phyloP scores from a whole-genome alignment of 2,329 filamentous ascomycete species.

The Septoria petroselini region DNA sequence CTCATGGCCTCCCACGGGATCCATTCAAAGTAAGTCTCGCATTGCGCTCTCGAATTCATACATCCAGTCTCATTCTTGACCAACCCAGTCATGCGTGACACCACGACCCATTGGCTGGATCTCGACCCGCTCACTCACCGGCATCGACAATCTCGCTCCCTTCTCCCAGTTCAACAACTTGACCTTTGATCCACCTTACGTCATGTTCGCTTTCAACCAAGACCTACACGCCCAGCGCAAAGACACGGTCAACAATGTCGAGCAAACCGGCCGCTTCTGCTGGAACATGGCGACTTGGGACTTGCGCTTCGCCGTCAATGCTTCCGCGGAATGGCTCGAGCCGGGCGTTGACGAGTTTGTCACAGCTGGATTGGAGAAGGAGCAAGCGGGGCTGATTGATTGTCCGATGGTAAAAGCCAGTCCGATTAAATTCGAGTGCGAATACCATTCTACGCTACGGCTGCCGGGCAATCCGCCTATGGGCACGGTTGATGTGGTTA shows the following conservation, averaged over 20 bases:
- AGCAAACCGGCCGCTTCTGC: slow-evolving; percentile 48
- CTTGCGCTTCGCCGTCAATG: slow-evolving; percentile 56
- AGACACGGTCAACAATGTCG: slow-evolving; percentile 57
- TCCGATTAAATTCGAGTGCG: slow-evolving; percentile 60
- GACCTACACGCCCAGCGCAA: slow-evolving; percentile 49
- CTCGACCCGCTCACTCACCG: slow-evolving; percentile 50
- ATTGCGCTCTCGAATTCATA: not conserved
- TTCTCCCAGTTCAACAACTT: slow-evolving; percentile 63
- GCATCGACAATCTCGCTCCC: slow-evolving; percentile 56
- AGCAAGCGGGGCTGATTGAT: slow-evolving; percentile 41
- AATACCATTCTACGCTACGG: slow-evolving; percentile 54
- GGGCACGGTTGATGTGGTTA: slow-evolving; percentile 57
- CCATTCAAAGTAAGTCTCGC: slow-evolving; percentile 52
- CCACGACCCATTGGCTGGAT: slow-evolving; percentile 63
- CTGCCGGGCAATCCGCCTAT: slow-evolving; percentile 57
- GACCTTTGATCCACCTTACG: slow-evolving; percentile 60
- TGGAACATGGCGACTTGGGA: slow-evolving; percentile 50
- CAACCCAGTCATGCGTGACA: slow-evolving; percentile 54
- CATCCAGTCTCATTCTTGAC: not conserved
- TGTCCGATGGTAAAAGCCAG: slow-evolving; percentile 54
- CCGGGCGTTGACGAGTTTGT: slow-evolving; percentile 56
- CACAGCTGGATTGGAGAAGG: slow-evolving; percentile 50
- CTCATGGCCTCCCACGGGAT: slow-evolving; percentile 53
- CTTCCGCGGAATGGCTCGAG: slow-evolving; percentile 51
- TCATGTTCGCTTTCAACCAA: slow-evolving; percentile 62